These are phyloP conservation scores for Cladophialophora psammophila DNA, from an alignment of 2,329 filamentous ascomycete genomes.

Conservation along the genomic window DNA sequence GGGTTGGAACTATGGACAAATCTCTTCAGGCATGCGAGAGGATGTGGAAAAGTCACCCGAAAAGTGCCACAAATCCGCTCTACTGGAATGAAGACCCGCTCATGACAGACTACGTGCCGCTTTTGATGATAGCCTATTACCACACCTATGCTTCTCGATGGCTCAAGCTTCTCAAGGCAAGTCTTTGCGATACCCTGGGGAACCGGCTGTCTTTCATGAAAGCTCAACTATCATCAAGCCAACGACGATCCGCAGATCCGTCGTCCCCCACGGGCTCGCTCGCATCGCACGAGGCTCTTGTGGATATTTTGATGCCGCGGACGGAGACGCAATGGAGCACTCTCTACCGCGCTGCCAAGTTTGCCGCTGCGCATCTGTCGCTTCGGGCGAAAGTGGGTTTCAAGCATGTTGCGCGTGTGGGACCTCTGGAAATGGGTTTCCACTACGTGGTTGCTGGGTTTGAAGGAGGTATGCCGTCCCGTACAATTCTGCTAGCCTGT, in stretches of 20 bases:
- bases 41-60: not conserved
- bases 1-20: not conserved
- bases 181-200: not conserved
- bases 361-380: not conserved
- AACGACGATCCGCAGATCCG: not conserved
- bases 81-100: not conserved
- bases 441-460: not conserved
- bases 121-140: slow-evolving; percentile 3
- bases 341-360: not conserved
- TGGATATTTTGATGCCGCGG: not conserved
- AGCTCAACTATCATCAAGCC: not conserved
- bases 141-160: not conserved
- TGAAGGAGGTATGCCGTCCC: not conserved
- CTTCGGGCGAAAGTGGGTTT: not conserved
- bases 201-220: not conserved
- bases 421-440: not conserved
- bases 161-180: slow-evolving; percentile 1
- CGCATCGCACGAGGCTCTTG: not conserved
- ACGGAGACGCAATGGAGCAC: slow-evolving; percentile 1
- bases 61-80: slow-evolving; percentile 1
- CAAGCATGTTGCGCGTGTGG: not conserved
- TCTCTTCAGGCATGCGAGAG: not conserved
- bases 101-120: not conserved
- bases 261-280: not conserved
- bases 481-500: not conserved